Base-by-base conservation (phyloP, 1,139 yeast genomes). In the Kluyveromyces sp. region DNA sequence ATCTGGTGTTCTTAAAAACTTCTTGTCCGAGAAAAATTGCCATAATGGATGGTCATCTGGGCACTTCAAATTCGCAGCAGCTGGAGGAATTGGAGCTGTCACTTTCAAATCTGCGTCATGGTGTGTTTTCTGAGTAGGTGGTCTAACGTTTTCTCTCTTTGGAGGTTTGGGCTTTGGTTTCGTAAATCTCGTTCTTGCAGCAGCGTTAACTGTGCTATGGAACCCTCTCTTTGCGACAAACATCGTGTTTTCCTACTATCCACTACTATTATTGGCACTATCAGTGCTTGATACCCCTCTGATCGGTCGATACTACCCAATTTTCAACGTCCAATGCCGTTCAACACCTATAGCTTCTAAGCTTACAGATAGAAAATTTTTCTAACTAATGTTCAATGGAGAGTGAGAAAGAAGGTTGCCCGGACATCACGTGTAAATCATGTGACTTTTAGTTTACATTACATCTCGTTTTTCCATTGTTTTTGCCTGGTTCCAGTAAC, bases 11-110 rank as follows among this genome's bases (percentile, higher is more conserved):
- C 97, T 75, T 52, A 83, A 69, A 53, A 81, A 79, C 56, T 74
- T 70, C 50, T 77, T 73, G 41, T 82, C 74, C 37, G 79, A 74
- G 70, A 92, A 92, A 65, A 92, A 92, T 58, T 86, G 94, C 97
- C 97, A 92, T 54, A 92, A 73, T 35, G 98, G 97, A 67, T 92
- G 98, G 62, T 85, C 85, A 10, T 84, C 94, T 26, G 81, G 76
- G 30, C 86, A 87, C 53, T 74, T 76, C 50, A 90, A 72, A 65
- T 86, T 86, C 53, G 74, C 72, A 49, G 78, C 83, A 1, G 90
- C 78, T 15, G 97, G 97, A 6, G 86, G 77, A 53, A 92, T 83
- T 15, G 97, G 97, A n/a, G 83, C 77, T 50, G 94, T 77, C 52
- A 90, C 75, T 56, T 73, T 71, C 51, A 80, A 64, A 37, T 54